Evolutionary conservation across 345 rosid genomes (phyloP), one percentile per base, ranked within the genome.

Genomic region (Aquilaria yunnanensis): DNA sequence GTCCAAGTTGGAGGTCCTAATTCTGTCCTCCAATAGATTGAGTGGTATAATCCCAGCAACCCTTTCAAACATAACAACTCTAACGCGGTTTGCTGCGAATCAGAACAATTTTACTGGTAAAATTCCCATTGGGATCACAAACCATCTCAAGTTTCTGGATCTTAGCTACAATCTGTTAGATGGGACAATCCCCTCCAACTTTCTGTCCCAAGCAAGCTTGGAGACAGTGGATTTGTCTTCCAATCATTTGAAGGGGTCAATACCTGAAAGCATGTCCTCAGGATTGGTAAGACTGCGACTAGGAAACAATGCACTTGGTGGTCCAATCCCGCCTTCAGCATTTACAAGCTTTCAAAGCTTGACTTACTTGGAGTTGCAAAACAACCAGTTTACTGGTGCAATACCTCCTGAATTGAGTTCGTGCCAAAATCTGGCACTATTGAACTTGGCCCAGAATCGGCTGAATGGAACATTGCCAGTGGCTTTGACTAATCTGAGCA

Each of bases 301-400:
- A 60, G 94, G 96, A 67, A 70, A 80, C 79, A 88, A 88, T 62
- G 47, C 0, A 1, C 81, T 85, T 23, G 45, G 1, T 32, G 93
- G 85, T 56, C 0, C 29, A 0, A 58, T 89, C 52, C 80, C 86
- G 13, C 54, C 80, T 48, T 32, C 60, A 33, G 14, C 64, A 9
- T 65, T 83, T 65, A 66, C 57, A 16, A 61, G 47, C 37, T 77
- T 65, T 14, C 9, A 29, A 47, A 64, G 30, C 0, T 78, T 89
- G 72, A 81, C 64, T 10, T 89, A 87, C 72, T 71, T 92, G 75
- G 91, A 89, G 72, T 64, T 84, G 77, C 96, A 85, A 5, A 77
- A 82, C 74, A 92, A 92, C 70, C 11, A 31, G 59, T 77, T 92
- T 68, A 63, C 70, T 4, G 77, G 85, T 54, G 16, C 0, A 32